Conservation (phyloP, 2,329 filamentous ascomycete genomes). For the Venturia aucupariae region DNA sequence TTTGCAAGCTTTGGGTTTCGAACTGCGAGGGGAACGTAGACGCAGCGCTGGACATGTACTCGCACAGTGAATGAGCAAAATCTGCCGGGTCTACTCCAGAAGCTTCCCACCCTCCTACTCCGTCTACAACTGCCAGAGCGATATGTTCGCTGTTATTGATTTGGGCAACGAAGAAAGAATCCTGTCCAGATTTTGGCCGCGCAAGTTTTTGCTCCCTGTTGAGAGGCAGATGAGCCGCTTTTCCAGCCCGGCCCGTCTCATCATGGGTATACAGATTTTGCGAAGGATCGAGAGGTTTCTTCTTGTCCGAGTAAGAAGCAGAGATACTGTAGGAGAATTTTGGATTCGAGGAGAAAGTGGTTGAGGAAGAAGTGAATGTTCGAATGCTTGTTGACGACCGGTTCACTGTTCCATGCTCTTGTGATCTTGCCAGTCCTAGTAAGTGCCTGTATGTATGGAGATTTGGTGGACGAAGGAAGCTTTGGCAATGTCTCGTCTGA, state of each 20-base stretch:
- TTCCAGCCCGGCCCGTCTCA: background rate
- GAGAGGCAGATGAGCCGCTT: slow-evolving; percentile 1
- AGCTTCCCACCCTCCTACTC: slow-evolving; percentile 90
- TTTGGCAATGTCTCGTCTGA: slow-evolving; percentile 7
- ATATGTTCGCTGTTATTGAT: slow-evolving; percentile 55
- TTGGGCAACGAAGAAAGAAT: slow-evolving; percentile 85
- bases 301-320: slow-evolving; percentile 33
- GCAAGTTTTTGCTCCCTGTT: slow-evolving; percentile 43
- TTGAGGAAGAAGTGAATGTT: slow-evolving; percentile 11
- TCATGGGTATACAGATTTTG: slow-evolving; percentile 29
- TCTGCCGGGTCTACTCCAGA: slow-evolving; percentile 89
- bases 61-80: slow-evolving; percentile 88
- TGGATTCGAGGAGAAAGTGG: slow-evolving; percentile 6
- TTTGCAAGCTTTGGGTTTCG: slow-evolving; percentile 19
- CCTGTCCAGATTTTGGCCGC: slow-evolving; percentile 76
- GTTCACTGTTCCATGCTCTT: background rate
- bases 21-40: slow-evolving; percentile 43
- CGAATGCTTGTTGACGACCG: background rate
- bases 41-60: slow-evolving; percentile 78
- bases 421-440: background rate
- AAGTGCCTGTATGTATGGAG: background rate
- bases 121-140: slow-evolving; percentile 84
- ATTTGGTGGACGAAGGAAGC: slow-evolving; percentile 11
- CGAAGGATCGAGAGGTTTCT: slow-evolving; percentile 27
- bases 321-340: slow-evolving; percentile 30